Conservation (phyloP, 1,284 basidiomycete genomes). For the Ceratobasidium sp. region DNA sequence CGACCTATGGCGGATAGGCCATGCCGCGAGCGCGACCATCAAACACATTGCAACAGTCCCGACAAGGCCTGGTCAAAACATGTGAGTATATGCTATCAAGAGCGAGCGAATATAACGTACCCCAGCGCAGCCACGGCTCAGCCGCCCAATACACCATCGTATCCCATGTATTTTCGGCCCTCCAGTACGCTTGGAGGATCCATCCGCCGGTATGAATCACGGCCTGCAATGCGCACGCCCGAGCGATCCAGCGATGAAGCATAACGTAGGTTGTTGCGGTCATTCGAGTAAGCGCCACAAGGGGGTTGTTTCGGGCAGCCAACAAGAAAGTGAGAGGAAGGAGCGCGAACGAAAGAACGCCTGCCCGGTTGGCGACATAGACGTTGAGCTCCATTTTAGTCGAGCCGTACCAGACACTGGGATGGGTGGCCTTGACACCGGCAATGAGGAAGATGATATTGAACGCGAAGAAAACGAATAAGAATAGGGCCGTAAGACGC, state of each 20-base stretch:
- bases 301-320: constrained; percentile 24
- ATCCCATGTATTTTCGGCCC: background rate
- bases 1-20: constrained; percentile 21
- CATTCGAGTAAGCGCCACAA: constrained; percentile 20
- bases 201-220: constrained; percentile 23
- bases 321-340: constrained; percentile 18
- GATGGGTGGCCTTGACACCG: constrained; percentile 25
- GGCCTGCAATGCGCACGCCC: constrained; percentile 30
- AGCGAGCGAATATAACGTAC: background rate
- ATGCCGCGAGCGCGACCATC: constrained; percentile 33
- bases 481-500: constrained; percentile 7
- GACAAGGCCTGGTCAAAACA: constrained; percentile 1
- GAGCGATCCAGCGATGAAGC: constrained; percentile 36
- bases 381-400: constrained; percentile 15
- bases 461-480: constrained; percentile 14
- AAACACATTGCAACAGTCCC: constrained; percentile 26
- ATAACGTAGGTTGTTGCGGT: constrained; percentile 14
- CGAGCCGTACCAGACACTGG: constrained; percentile 20
- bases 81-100: background rate
- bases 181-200: constrained; percentile 32
- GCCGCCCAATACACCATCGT: constrained; percentile 8
- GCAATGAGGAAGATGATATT: constrained; percentile 6
- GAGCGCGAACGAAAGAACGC: constrained; percentile 22
- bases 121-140: constrained; percentile 32
- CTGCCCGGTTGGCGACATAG: constrained; percentile 35